Percentiles rank a stretch among this genome's conserved stretches.
phyloP scores from a whole-genome alignment of 176 grass and related monocot genomes.

The Guadua angustifolia region DNA sequence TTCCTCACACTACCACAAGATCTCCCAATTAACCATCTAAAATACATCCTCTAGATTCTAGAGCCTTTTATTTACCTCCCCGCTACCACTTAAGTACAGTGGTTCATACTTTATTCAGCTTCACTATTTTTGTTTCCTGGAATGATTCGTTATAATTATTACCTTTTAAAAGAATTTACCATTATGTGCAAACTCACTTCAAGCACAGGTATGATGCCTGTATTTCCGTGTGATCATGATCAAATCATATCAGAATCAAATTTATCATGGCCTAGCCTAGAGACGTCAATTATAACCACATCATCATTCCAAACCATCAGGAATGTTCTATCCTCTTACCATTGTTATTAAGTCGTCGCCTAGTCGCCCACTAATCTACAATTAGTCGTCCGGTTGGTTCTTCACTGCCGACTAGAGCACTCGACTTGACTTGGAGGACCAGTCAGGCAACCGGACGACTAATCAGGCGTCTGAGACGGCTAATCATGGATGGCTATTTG shows the following conservation, averaged over 20 bases:
- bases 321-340: neutral
- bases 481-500: too few species aligned
- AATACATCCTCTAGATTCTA: neutral
- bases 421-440: too few species aligned
- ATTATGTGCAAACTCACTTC: neutral
- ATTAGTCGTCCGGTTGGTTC: too few species aligned
- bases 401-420: too few species aligned
- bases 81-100: neutral
- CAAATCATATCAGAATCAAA: conserved; percentile 7
- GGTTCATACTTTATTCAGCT: neutral
- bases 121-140: neutral
- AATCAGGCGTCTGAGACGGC: too few species aligned
- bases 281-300: neutral
- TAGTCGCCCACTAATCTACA: too few species aligned
- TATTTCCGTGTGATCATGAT: neutral
- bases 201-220: neutral
- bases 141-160: neutral
- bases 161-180: neutral
- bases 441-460: too few species aligned
- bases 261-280: neutral
- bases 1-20: neutral
- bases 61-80: neutral
- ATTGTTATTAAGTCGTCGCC: too few species aligned
- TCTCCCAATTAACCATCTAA: neutral
- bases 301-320: neutral